phyloP scores from a whole-genome alignment of 441 rosid genomes.

The Populus hybrid region DNA sequence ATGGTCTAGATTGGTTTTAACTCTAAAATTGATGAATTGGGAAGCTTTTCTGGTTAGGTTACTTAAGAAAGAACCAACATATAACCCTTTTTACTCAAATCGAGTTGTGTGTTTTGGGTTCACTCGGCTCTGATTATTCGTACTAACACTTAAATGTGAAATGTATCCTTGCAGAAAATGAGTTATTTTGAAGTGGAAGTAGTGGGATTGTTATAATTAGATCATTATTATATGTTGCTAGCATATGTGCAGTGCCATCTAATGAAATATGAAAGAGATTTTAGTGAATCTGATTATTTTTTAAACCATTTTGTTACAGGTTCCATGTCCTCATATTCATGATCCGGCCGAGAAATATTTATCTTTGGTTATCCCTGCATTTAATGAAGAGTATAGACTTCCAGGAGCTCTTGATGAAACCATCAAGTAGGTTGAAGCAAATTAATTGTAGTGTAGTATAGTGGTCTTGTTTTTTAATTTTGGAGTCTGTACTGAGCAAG shows the following conservation, averaged over 20 bases:
- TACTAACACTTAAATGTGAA: neutral
- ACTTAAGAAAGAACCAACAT: neutral
- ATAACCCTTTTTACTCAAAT: neutral
- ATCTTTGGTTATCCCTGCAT: conserved; percentile 86
- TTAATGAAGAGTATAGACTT: conserved; percentile 87
- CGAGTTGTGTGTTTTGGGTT: neutral
- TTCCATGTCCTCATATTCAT: conserved; percentile 56
- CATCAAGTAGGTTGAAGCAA: conserved; percentile 46
- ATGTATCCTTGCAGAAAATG: neutral
- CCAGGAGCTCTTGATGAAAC: conserved; percentile 89
- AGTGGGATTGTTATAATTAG: neutral
- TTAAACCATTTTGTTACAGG: conserved; percentile 31
- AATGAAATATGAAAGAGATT: neutral
- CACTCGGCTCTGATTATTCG: neutral
- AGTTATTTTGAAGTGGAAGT: neutral
- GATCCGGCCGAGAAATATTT: conserved; percentile 85
- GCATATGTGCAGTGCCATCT: neutral
- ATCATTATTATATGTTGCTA: neutral
- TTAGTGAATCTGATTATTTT: conserved; percentile 1
- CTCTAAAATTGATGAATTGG: neutral
- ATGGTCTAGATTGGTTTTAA: conserved; percentile 3
- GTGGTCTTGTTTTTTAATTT: neutral
- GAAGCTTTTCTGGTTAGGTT: neutral
- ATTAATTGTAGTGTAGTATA: neutral
- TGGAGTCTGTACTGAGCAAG: neutral